Evolutionary conservation across 176 grass and related monocot species (phyloP).

Genomic region (Zea luxurians): DNA sequence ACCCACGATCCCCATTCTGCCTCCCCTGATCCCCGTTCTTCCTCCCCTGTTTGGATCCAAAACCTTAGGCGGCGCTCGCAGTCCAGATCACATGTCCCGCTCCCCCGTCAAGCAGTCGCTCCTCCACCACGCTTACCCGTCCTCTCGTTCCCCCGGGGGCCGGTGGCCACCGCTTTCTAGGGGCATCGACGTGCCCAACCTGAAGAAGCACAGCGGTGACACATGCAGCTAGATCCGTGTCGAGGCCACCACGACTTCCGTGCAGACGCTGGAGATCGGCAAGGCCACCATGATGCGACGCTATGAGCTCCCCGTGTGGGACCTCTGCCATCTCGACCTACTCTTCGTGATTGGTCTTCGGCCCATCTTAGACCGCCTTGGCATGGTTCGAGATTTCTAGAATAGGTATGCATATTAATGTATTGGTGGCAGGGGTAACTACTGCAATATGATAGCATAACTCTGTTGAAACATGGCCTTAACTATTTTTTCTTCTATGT

Average conservation of each 20-base stretch:
- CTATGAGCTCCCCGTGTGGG: conserved; percentile 83
- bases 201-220: conserved; percentile 71
- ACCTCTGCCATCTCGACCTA: conserved; percentile 93
- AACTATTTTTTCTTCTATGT: conserved; percentile 35
- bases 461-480: conserved; percentile 35
- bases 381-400: conserved; percentile 96
- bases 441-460: conserved; percentile 15
- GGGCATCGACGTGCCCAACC: conserved; percentile 56
- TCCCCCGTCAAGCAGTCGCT: conserved; percentile 39
- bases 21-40: too few species aligned
- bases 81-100: too few species aligned
- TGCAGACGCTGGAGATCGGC: conserved; percentile 68
- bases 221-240: conserved; percentile 89
- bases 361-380: conserved; percentile 79
- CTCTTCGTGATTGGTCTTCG: conserved; percentile 94
- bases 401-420: conserved; percentile 52
- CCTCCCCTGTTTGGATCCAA: too few species aligned
- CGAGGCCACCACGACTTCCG: conserved; percentile 52
- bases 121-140: conserved; percentile 24
- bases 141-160: conserved; percentile 30
- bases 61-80: too few species aligned
- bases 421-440: not conserved
- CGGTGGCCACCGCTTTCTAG: conserved; percentile 46
- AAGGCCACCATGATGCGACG: conserved; percentile 94
- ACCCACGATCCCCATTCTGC: too few species aligned